Base-by-base conservation (phyloP, 2,329 filamentous ascomycete genomes). In the Blastomyces silverae region DNA sequence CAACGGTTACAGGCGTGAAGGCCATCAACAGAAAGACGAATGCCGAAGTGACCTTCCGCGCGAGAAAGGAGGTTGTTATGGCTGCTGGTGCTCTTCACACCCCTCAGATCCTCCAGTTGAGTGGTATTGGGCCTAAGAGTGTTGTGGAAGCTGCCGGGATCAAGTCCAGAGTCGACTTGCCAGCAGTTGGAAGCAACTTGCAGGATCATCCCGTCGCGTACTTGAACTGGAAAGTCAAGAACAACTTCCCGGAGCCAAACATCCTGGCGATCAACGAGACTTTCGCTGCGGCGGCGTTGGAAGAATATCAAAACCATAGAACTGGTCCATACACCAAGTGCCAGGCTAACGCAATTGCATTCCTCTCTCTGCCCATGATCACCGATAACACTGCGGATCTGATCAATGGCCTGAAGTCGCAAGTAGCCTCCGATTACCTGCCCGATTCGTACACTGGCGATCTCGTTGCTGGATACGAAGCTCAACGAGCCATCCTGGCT, bases 101-200 rank as follows among this genome's bases (percentile, higher is more conserved):
- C 77, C 11, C 70, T 7, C 76, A 81, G 62, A 73, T 83, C n/a
- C 75, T 83, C 1, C 78, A 82, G 66, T 72, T 80, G 8, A 81
- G 79, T 52, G 81, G 81, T 2, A 76, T 83, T 25, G 81, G 81
- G 0, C 72, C 75, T 6, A 66, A 70, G 15, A 66, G 69, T 17
- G 67, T 80, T 1, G 69, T 83, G 11, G 64, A 74, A 0, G 69
- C 69, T 10, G 71, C 78, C 34, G 72, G 72, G 1, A 80, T 84
- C 17, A 66, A 72, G 0, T 70, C 78, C 0, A 66, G 80, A 1
- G 72, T 76, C 0, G 76, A 82, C 64, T 73, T 83, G 0, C 79
- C 82, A 0, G 80, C 77, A 1, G 81, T 83, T 1, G 81, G 82
- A 68, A 77, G 64, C 57, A 70, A 70, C 52, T 64, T 71, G 25